Evolutionary conservation across 2,329 filamentous ascomycete species (phyloP).

Genomic region (Colletotrichum abscissum): DNA sequence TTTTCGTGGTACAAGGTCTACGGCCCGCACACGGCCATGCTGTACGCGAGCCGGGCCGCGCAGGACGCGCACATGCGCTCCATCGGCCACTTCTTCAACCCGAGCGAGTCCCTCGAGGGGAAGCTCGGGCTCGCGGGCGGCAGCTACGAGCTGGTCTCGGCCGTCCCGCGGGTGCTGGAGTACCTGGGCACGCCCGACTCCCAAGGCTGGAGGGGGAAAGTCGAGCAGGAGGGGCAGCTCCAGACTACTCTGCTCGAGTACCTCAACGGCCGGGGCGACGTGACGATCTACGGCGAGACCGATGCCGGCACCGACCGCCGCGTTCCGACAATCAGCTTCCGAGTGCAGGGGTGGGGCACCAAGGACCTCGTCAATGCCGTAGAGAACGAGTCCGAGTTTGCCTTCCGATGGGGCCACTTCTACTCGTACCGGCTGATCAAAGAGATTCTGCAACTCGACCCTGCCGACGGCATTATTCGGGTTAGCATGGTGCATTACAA

Average conservation of each 20-base stretch:
- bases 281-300: conserved; percentile 69
- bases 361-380: conserved; percentile 70
- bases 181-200: conserved; percentile 64
- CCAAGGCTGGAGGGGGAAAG: conserved; percentile 62
- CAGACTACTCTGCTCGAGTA: conserved; percentile 70
- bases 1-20: conserved; percentile 89
- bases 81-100: conserved; percentile 76
- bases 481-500: conserved; percentile 83
- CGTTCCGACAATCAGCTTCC: conserved; percentile 76
- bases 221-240: conserved; percentile 69
- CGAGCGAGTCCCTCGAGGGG: conserved; percentile 66
- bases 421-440: conserved; percentile 73
- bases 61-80: conserved; percentile 64
- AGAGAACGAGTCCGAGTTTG: conserved; percentile 68
- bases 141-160: conserved; percentile 76
- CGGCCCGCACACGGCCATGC: conserved; percentile 77
- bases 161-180: conserved; percentile 68
- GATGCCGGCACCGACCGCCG: conserved; percentile 58
- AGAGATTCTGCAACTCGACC: conserved; percentile 67
- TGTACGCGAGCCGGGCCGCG: conserved; percentile 72
- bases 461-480: conserved; percentile 71
- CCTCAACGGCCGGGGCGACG: conserved; percentile 60
- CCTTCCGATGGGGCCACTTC: conserved; percentile 75
- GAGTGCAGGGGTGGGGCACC: conserved; percentile 66
- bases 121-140: conserved; percentile 76